Percentiles rank a stretch among this genome's conserved stretches.
These are phyloP conservation scores for Trichosporon sp. DNA, from an alignment of 1,284 basidiomycete genomes.

Conservation along the genomic window DNA sequence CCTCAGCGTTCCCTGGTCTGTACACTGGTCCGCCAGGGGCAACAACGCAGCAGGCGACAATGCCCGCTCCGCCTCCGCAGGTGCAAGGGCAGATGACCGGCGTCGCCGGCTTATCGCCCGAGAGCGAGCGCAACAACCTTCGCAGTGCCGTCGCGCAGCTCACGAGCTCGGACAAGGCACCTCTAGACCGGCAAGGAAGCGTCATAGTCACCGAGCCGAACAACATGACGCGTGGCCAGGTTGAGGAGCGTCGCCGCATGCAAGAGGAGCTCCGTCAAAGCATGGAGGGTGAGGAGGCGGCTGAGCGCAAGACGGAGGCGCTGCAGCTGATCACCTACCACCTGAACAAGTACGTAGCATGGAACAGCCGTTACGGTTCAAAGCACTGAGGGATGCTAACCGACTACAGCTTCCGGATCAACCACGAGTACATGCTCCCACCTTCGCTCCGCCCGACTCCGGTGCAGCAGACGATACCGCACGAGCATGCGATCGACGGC, in stretches of 20 bases:
- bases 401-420: conserved; percentile 51
- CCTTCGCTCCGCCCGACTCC: conserved; percentile 80
- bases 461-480: conserved; percentile 81
- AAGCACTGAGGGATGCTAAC: conserved; percentile 19
- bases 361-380: too few species aligned
- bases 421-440: conserved; percentile 77
- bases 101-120: conserved; percentile 16
- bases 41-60: neutral
- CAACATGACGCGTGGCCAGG: conserved; percentile 39
- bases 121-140: conserved; percentile 22
- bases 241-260: conserved; percentile 41
- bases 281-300: conserved; percentile 38
- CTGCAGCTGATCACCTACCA: conserved; percentile 67
- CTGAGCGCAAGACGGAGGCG: conserved; percentile 46
- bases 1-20: conserved; percentile 14
- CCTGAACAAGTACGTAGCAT: conserved; percentile 66
- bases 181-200: conserved; percentile 14
- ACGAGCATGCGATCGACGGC: conserved; percentile 86
- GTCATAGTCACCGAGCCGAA: conserved; percentile 30
- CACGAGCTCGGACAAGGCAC: conserved; percentile 25
- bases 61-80: conserved; percentile 20
- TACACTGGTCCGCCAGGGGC: neutral
- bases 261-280: conserved; percentile 41
- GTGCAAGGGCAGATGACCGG: conserved; percentile 26
- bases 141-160: conserved; percentile 35